Evolutionary conservation across 768 basidiomycete species (phyloP).

Genomic region (Phylloporus scabripes): DNA sequence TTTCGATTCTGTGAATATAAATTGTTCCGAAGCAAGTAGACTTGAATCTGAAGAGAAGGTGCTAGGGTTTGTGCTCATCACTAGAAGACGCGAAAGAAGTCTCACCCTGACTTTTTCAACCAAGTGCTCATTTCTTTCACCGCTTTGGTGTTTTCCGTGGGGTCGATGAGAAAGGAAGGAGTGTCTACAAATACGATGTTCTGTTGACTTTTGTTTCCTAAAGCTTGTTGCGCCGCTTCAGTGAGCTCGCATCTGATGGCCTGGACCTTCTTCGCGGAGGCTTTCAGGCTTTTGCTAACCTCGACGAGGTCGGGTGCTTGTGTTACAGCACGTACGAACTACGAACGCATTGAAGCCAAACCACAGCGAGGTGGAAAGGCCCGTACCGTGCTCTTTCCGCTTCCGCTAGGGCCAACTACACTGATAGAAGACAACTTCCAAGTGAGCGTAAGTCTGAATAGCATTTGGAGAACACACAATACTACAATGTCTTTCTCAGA

Average conservation of each 20-base stretch:
- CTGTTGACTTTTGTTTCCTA: too few species aligned
- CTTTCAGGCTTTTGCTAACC: neutral
- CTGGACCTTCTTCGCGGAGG: neutral
- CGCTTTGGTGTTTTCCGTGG: neutral
- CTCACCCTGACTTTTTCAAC: conserved; percentile 6
- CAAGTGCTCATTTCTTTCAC: conserved; percentile 1
- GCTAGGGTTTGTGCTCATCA: too few species aligned
- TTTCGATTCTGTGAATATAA: conserved; percentile 14
- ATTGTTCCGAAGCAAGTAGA: conserved; percentile 9
- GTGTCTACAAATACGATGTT: conserved; percentile 21
- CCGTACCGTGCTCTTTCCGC: neutral
- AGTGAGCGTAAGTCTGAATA: neutral
- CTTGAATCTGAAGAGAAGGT: conserved; percentile 2
- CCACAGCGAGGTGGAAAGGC: neutral
- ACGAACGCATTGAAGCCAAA: neutral
- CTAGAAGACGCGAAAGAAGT: too few species aligned
- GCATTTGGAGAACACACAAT: neutral
- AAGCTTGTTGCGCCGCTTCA: too few species aligned
- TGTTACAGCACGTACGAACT: neutral
- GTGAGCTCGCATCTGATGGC: too few species aligned
- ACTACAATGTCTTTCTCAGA: neutral
- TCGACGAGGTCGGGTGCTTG: neutral
- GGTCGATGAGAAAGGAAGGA: conserved; percentile 11
- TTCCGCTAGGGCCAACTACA: neutral
- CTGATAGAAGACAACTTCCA: neutral